These are phyloP conservation scores for Xylaria digitata DNA, from an alignment of 2,329 filamentous ascomycete species.

Conservation along the genomic window DNA sequence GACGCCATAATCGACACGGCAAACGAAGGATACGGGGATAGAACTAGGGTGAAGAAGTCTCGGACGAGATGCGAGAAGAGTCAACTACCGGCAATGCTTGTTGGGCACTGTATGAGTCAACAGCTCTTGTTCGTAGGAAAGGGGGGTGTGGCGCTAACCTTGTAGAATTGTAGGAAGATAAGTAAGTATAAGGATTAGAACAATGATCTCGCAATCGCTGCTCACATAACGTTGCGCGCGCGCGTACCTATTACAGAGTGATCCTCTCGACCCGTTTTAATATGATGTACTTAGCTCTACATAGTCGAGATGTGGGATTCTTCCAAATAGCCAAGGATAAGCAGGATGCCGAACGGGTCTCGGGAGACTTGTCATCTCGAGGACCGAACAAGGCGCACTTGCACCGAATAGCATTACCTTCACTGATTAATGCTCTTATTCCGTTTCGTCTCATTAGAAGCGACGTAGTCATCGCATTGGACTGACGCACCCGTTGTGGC, in stretches of 20 bases:
- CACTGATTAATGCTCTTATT: conserved; percentile 3
- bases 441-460: conserved; percentile 21
- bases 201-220: conserved; percentile 11
- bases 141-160: conserved; percentile 32
- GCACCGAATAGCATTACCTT: conserved; percentile 1
- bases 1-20: conserved; percentile 27
- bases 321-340: conserved; percentile 31
- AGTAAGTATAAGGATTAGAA: neutral
- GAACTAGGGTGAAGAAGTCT: conserved; percentile 20
- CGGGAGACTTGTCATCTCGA: conserved; percentile 24
- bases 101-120: conserved; percentile 38
- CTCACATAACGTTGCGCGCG: conserved; percentile 21
- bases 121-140: conserved; percentile 10
- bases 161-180: conserved; percentile 2
- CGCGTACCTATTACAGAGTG: conserved; percentile 16
- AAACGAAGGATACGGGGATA: conserved; percentile 19
- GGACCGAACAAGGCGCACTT: conserved; percentile 21
- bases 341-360: conserved; percentile 23
- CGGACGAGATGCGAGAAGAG: conserved; percentile 22
- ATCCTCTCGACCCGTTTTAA: conserved; percentile 23
- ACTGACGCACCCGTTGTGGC: conserved; percentile 27
- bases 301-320: conserved; percentile 8
- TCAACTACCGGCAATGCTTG: conserved; percentile 27
- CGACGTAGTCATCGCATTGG: conserved; percentile 20
- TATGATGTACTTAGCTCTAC: conserved; percentile 18